A percentile compares a stretch with the other conserved stretches of the same genome.
phyloP scores from a whole-genome alignment of 768 basidiomycete species.

The Lactarius pseudohatsudake region DNA sequence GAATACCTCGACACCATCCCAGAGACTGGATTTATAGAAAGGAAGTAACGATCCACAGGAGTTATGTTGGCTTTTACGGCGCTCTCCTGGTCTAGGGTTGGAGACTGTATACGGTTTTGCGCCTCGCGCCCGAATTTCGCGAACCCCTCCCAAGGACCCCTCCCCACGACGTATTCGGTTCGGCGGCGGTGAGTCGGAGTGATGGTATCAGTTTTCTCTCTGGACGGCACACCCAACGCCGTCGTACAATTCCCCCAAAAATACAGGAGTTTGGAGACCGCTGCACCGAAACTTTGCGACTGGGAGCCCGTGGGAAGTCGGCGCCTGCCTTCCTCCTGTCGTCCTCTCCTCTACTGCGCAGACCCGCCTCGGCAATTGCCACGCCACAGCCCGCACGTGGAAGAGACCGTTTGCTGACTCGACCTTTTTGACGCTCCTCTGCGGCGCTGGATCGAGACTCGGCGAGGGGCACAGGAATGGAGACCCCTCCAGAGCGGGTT shows the following conservation, averaged over 20 bases:
- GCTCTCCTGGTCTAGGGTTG: not conserved
- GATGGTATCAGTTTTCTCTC: not conserved
- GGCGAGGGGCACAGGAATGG: not conserved
- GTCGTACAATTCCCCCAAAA: constrained; percentile 3
- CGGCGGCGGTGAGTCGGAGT: not conserved
- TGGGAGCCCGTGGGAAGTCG: constrained; percentile 4
- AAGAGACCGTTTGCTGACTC: not conserved
- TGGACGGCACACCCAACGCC: not conserved
- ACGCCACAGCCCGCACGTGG: constrained; percentile 15
- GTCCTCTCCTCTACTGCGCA: constrained; percentile 1
- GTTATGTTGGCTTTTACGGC: not conserved
- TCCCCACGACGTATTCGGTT: not conserved
- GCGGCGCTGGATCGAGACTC: not conserved
- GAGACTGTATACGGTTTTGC: not conserved
- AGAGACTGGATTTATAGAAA: not conserved
- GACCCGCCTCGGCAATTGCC: constrained; percentile 1
- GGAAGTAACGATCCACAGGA: not conserved
- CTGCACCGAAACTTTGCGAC: not conserved
- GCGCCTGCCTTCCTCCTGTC: constrained; percentile 18
- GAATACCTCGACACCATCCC: not conserved
- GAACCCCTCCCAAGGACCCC: not conserved
- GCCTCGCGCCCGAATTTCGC: not conserved
- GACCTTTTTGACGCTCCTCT: constrained; percentile 4
- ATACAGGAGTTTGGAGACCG: not conserved
- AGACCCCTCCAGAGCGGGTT: not conserved